Evolutionary conservation across 345 rosid species (phyloP), one percentile per base, ranked within the genome.

Genomic region (Lepidium aucheri): DNA sequence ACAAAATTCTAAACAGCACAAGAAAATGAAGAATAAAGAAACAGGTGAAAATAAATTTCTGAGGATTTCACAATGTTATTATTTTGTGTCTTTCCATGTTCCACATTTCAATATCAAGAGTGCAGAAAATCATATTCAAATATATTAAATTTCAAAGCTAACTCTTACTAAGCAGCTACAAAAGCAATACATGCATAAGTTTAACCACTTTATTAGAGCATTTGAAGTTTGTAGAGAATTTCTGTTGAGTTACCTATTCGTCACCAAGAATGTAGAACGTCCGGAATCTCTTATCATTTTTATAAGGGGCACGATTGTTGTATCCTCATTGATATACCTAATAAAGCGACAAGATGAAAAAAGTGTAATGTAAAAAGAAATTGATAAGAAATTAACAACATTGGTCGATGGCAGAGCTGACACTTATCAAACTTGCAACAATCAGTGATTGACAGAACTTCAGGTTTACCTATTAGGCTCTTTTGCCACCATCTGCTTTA

Each of bases 401-500:
- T 15, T 26, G 38, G 18, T 20, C 2, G 18, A 42, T 43, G 33
- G 11, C 61, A 53, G 12, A 30, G 33, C 12, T 41, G 8, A 40
- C 15, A 8, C n/a, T 22, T 46, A 12, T 39, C 17, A 12, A 63
- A 35, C 46, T 36, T 28, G 13, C n/a, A 20, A 24, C 39, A 6
- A 12, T 9, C 14, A 66, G 9, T 52, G 34, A 26, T 10, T 34
- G 24, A 13, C 13, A 42, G 4, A 42, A 34, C 8, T 55, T 57
- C 22, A 17, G 26, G 46, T 72, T 69, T 73, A 86, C 96, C 60
- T 68, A 68, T 59, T 62, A 65, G 99, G 99, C 77, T 94, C 85
- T 70, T 79, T 78, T 4, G 99, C 97, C 75, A 94, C 99, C 99
- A 86, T 85, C 79, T 82, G 90, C 87, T 94, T 94, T 53, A 94